phyloP scores from a whole-genome alignment of 306 rosid genomes.

The Calophaca sinica region DNA sequence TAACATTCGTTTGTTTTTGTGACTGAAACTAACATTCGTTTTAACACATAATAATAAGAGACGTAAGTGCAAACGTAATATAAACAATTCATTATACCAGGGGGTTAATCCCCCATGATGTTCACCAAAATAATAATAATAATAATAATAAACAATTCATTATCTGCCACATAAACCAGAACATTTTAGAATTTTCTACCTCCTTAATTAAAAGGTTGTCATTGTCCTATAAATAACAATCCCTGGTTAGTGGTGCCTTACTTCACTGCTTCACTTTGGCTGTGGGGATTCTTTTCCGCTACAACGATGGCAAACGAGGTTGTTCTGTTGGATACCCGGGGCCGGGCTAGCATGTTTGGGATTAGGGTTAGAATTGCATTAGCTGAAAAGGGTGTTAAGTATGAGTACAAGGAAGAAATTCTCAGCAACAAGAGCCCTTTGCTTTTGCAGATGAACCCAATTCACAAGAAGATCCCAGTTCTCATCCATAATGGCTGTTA shows the following conservation, averaged over 20 bases:
- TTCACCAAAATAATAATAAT: too few species aligned
- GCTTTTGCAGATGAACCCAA: conserved; percentile 52
- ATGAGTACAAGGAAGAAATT: conserved; percentile 47
- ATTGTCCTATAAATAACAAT: too few species aligned
- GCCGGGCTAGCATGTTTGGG: conserved; percentile 49
- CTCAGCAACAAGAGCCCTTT: conserved; percentile 45
- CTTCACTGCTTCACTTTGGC: neutral
- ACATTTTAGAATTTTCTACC: neutral
- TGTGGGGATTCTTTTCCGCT: neutral
- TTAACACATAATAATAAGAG: too few species aligned
- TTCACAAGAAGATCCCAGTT: conserved; percentile 57
- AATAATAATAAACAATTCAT: too few species aligned
- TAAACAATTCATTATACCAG: too few species aligned
- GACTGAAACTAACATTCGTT: too few species aligned
- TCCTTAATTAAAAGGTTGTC: neutral
- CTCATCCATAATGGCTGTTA: conserved; percentile 53
- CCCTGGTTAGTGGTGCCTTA: neutral
- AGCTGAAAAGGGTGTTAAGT: conserved; percentile 48
- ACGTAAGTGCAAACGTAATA: too few species aligned
- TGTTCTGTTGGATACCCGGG: conserved; percentile 43
- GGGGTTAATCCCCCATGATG: too few species aligned
- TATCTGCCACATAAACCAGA: neutral
- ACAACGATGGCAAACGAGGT: conserved; percentile 45
- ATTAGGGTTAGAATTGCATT: conserved; percentile 55
- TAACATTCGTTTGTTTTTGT: too few species aligned